Percentiles rank a stretch among this genome's conserved stretches.
These are phyloP conservation scores for Thielaviopsis ethacetica DNA, from an alignment of 2,329 filamentous ascomycete genomes.

Conservation along the genomic window DNA sequence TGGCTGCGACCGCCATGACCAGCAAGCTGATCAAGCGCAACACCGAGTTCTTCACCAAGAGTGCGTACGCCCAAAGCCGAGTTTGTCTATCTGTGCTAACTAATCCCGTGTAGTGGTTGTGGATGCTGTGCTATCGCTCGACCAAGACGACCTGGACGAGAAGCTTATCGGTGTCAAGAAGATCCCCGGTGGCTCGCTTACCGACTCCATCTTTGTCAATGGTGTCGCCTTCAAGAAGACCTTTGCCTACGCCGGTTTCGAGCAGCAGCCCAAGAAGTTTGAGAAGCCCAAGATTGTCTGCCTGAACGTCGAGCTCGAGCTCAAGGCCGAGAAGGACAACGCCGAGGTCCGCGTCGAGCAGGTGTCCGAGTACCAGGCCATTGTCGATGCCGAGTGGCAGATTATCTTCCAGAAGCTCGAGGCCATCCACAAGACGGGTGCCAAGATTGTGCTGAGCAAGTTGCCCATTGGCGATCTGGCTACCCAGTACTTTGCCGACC, in stretches of 20 bases:
- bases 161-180: slow-evolving; percentile 98
- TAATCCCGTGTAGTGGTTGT: slow-evolving; percentile 60
- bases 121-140: slow-evolving; percentile 83
- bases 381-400: slow-evolving; percentile 98
- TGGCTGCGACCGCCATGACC: slow-evolving; percentile 94
- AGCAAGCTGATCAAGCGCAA: slow-evolving; percentile 99
- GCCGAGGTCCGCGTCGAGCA: slow-evolving; percentile 96
- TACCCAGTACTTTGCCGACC: slow-evolving; percentile 94
- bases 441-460: slow-evolving; percentile 94
- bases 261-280: slow-evolving; percentile 96
- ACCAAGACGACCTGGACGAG: slow-evolving; percentile 94
- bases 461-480: slow-evolving; percentile 93
- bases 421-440: slow-evolving; percentile 79
- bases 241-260: slow-evolving; percentile 96
- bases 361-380: slow-evolving; percentile 97
- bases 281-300: slow-evolving; percentile 90
- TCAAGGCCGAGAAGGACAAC: slow-evolving; percentile 99
- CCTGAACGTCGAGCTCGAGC: slow-evolving; percentile 90
- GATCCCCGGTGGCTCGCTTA: slow-evolving; percentile 87
- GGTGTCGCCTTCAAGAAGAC: slow-evolving; percentile 99
- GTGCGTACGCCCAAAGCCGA: slow-evolving; percentile 25
- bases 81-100: slow-evolving; percentile 1
- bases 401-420: slow-evolving; percentile 99
- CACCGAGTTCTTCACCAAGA: slow-evolving; percentile 93
- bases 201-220: slow-evolving; percentile 92